Evolutionary conservation across 2,329 filamentous ascomycete genomes (phyloP), one percentile per base, ranked within the genome.

Genomic region (Clonostachys sp.): DNA sequence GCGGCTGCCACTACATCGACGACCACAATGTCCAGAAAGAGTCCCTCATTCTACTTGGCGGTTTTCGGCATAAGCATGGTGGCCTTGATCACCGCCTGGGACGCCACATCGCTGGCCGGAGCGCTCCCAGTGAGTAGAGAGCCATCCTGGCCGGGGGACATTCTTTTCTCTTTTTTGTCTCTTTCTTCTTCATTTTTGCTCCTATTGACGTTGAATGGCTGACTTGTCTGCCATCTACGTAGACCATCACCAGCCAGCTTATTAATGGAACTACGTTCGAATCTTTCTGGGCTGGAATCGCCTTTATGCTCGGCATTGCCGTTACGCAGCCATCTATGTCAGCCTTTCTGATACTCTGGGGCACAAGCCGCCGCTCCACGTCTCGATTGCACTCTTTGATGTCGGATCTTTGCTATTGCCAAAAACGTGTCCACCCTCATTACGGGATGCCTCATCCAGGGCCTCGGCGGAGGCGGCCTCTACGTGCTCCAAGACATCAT

Each of bases 251-350:
- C 10, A 54, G 62, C 17, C 72, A 75, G 39, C 66, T 83, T 5
- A 53, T 83, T 5, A 53, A 71, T 36, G 78, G 78, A 18, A 73
- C 73, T 0, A 77, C 77, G 3, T 74, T 82, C 34, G 72, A 87
- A 62, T 80, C 83, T 0, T 88, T 88, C 57, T 89, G 84, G 86
- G 77, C 82, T 4, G 84, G 83, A 2, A 87, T 84, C 5, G 81
- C 82, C 14, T 89, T 86, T 54, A 69, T 89, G 5, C 74, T 89
- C 6, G 79, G 81, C 6, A 80, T 78, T 47, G 81, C 83, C 5
- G 75, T 82, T 20, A 73, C 78, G 42, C 76, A 82, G 55, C 80
- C 7, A 59, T 63, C 5, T 54, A 68, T 17, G 59, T 65, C 8
- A 58, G 57, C 2, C 48, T 67, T 9, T 67, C 62, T 43, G 58